A percentile compares a stretch with the other conserved stretches of the same genome.
phyloP scores from a whole-genome alignment of 169 alveolate species.

The Eimeria sp. region DNA sequence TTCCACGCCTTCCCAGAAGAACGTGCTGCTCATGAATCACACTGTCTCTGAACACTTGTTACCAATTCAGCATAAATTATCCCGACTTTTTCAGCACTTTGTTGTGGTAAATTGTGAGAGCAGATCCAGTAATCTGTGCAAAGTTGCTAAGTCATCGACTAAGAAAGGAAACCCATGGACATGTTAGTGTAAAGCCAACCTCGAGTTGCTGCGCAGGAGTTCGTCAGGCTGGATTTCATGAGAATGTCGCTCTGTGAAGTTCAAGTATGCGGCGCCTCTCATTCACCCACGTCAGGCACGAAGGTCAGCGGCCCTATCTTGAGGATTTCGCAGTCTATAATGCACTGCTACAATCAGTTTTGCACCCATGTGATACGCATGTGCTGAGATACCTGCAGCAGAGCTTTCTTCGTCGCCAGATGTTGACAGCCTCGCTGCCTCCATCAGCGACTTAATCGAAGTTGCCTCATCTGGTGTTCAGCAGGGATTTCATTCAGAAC shows the following conservation, averaged over 20 bases:
- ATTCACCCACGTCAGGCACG: conserved; percentile 85
- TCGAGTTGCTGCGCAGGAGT: conserved; percentile 54
- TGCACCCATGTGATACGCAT: background rate
- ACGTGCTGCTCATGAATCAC: conserved; percentile 82
- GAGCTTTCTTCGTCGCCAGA: conserved; percentile 65
- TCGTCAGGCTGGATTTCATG: conserved; percentile 70
- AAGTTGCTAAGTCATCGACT: conserved; percentile 12
- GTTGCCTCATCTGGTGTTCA: conserved; percentile 71
- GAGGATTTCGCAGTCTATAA: conserved; percentile 86
- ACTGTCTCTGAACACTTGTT: background rate
- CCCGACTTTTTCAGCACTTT: conserved; percentile 61
- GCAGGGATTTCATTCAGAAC: background rate
- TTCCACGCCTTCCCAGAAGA: conserved; percentile 87
- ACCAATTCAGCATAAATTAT: background rate
- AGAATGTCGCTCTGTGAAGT: background rate
- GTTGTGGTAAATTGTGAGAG: conserved; percentile 71
- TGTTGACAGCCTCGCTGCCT: conserved; percentile 60
- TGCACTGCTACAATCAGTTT: too few species aligned
- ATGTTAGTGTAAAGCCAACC: conserved; percentile 1
- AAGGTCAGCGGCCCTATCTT: conserved; percentile 88
- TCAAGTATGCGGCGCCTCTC: background rate
- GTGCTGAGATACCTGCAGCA: conserved; percentile 12
- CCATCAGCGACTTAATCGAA: conserved; percentile 50
- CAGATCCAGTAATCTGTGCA: conserved; percentile 81
- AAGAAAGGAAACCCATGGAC: background rate